Base-by-base conservation (phyloP, 2,329 filamentous ascomycete species). In the Fusarium oxysporum region DNA sequence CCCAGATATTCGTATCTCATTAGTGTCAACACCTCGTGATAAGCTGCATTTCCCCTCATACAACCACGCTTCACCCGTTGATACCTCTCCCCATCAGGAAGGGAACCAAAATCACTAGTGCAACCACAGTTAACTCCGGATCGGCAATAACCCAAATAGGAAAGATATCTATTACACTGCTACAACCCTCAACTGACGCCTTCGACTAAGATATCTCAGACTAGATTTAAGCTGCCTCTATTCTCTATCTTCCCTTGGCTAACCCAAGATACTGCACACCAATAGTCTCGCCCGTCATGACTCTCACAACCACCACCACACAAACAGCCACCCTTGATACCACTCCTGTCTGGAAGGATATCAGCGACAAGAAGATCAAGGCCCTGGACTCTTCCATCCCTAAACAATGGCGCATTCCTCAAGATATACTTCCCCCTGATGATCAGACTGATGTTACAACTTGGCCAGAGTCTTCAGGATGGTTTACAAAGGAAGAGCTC, bases 401-500 rank as follows among this genome's bases (percentile, higher is more conserved):
- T 2, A 62, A 82, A 3, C 86, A 91, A 76, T 92, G 89, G 86
- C 83, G 84, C 58, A 85, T 92, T 10, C 88, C 89, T 0, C 78
- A 79, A 10, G 77, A 85, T 53, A 79, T 90, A 47, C 76, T 91
- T 1, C 90, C 90, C 5, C 83, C 86, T 2, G 83, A 84, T 0
- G 82, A 70, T 3, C 70, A 76, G 30, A 81, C 86, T 50, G 85
- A 92, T 75, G 87, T 92, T 21, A 88, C 86, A 1, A 73, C 73
- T 7, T 91, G 90, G 80, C 89, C 90, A 76, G 76, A 82, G 56
- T 77, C 77, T 0, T 92, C 89, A 2, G 89, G 89, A 5, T 90
- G 90, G 85, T 90, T 92, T 71, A 89, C 85, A 0, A 33, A 78
- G 0, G 70, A 79, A 13, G 87, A 89, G 72, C 73, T 88, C 10